A percentile compares a stretch with the other conserved stretches of the same genome.
phyloP scores from a whole-genome alignment of 768 basidiomycete species.

The Lactarius akahatsu region DNA sequence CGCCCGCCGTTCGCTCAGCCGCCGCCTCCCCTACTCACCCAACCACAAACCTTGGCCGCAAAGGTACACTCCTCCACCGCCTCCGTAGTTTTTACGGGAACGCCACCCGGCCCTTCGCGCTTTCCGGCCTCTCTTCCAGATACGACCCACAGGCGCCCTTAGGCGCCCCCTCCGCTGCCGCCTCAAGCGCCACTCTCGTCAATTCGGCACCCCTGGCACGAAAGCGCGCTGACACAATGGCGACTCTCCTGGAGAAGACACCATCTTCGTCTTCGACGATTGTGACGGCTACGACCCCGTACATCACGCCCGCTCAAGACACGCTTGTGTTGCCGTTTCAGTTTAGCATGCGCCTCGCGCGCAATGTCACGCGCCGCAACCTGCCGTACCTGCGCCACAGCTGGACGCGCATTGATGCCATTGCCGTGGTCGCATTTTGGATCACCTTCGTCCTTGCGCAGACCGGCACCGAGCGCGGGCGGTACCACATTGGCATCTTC shows the following conservation, averaged over 20 bases:
- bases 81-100: constrained; percentile 47
- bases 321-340: constrained; percentile 54
- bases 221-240: constrained; percentile 9
- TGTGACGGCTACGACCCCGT: neutral
- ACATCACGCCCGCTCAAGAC: constrained; percentile 7
- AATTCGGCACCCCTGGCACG: neutral
- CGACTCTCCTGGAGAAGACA: constrained; percentile 17
- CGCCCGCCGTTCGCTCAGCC: constrained; percentile 15
- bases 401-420: constrained; percentile 87
- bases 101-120: constrained; percentile 54
- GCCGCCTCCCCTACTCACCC: constrained; percentile 31
- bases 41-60: constrained; percentile 43
- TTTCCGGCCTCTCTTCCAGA: constrained; percentile 35
- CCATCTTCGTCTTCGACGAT: constrained; percentile 2
- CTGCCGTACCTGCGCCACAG: constrained; percentile 90
- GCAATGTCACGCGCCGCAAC: constrained; percentile 58
- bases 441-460: constrained; percentile 70
- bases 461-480: constrained; percentile 63
- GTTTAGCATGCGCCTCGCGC: constrained; percentile 54
- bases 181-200: constrained; percentile 26
- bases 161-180: constrained; percentile 15
- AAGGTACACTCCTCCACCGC: constrained; percentile 47
- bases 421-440: constrained; percentile 89
- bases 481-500: constrained; percentile 80
- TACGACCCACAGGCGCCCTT: constrained; percentile 12